Evolutionary conservation across 78 protist genomes (phyloP).

Genomic region (Monocercomonoides exilis): DNA sequence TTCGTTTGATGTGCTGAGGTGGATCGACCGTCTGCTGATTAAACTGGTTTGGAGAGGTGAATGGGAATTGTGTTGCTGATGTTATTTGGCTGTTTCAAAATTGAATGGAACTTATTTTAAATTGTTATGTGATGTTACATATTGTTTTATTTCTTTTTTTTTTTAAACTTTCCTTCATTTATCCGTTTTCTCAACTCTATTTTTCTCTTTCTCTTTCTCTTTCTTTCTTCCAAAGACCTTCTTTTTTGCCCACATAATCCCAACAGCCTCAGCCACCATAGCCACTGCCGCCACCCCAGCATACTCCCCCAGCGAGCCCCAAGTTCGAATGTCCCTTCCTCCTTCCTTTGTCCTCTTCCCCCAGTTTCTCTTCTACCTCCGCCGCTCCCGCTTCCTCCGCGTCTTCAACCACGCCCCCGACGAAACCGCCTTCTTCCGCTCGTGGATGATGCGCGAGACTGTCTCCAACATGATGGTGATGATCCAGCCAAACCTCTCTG

Average conservation of each 20-base stretch:
- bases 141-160: neutral
- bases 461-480: neutral
- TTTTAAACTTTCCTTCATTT: neutral
- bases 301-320: too few species aligned
- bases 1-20: conserved; percentile 79
- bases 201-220: neutral
- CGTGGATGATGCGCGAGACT: neutral
- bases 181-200: neutral
- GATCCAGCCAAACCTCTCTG: conserved; percentile 2
- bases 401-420: conserved; percentile 88
- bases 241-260: conserved; percentile 63
- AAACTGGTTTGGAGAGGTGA: conserved; percentile 57
- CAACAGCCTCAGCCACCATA: conserved; percentile 11
- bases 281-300: neutral
- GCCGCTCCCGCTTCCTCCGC: conserved; percentile 82
- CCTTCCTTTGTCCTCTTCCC: neutral
- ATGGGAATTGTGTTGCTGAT: neutral
- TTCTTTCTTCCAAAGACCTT: conserved; percentile 13
- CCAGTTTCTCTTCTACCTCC: conserved; percentile 89
- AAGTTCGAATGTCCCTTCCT: too few species aligned
- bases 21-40: conserved; percentile 93
- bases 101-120: neutral
- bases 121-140: neutral
- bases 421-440: conserved; percentile 80
- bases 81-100: neutral